Conservation (phyloP, 495 filamentous ascomycete genomes). For the Thermochaetoides thermophila region DNA sequence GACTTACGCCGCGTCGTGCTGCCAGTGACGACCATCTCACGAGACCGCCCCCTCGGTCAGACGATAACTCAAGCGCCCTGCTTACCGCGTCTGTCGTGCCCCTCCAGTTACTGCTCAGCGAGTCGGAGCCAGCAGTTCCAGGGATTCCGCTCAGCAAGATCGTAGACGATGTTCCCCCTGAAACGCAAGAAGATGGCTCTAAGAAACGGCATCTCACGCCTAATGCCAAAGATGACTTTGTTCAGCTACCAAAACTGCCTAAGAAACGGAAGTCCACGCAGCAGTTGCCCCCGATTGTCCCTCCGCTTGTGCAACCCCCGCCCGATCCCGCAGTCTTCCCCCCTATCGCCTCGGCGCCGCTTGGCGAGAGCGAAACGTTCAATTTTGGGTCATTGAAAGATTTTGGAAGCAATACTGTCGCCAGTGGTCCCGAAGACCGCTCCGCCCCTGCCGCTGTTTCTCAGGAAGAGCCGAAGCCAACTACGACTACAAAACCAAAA, state of each 20-base stretch:
- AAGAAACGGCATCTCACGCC: conserved; percentile 33
- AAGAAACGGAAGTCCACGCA: conserved; percentile 41
- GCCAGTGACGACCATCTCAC: conserved; percentile 14
- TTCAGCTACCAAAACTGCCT: conserved; percentile 40
- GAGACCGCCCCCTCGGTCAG: conserved; percentile 3
- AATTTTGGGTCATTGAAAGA: conserved; percentile 12
- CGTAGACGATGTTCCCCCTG: conserved; percentile 25
- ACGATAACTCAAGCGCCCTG: conserved; percentile 3
- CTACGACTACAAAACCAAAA: conserved; percentile 21
- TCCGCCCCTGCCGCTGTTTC: conserved; percentile 8
- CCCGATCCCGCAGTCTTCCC: conserved; percentile 60
- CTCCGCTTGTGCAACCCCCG: conserved; percentile 62
- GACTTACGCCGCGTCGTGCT: conserved; percentile 21
- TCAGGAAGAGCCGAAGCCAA: conserved; percentile 7
- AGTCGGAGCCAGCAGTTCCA: conserved; percentile 16
- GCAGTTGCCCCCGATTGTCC: conserved; percentile 45
- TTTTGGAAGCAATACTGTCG: too few relatives aligned
- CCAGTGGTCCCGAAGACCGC: conserved; percentile 15
- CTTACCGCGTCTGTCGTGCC: conserved; percentile 10
- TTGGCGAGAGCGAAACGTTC: conserved; percentile 22
- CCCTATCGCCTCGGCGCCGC: conserved; percentile 45
- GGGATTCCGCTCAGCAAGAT: conserved; percentile 33
- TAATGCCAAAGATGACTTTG: conserved; percentile 36
- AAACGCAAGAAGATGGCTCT: conserved; percentile 17
- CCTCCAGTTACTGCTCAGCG: conserved; percentile 17